Conservation (phyloP, 2,329 filamentous ascomycete species). For the Trichophyton mentagrophytes region DNA sequence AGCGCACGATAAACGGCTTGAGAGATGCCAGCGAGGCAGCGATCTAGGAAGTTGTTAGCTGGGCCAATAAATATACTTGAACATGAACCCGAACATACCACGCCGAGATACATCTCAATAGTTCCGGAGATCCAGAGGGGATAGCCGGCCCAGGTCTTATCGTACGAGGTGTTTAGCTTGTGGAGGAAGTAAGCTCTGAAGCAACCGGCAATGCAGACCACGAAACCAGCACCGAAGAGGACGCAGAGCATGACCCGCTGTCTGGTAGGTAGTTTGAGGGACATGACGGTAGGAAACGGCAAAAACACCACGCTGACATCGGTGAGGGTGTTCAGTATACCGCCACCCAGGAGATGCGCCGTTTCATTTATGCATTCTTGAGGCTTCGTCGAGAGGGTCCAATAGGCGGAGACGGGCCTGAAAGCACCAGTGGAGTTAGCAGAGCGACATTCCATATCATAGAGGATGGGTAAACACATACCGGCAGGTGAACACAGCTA, state of each 20-base stretch:
- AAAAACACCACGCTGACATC: not conserved
- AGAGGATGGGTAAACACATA: not conserved
- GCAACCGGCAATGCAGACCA: not conserved
- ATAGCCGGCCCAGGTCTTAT: constrained; percentile 1
- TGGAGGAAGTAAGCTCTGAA: not conserved
- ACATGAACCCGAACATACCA: not conserved
- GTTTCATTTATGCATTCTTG: not conserved
- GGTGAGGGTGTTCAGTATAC: not conserved
- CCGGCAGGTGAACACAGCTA: not conserved
- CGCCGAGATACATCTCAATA: not conserved
- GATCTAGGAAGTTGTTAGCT: not conserved
- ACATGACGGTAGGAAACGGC: not conserved
- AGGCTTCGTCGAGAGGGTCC: not conserved
- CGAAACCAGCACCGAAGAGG: not conserved
- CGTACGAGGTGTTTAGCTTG: not conserved
- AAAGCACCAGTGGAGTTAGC: not conserved
- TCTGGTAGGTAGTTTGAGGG: not conserved
- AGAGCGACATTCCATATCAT: not conserved
- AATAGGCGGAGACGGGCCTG: not conserved
- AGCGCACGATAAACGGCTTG: not conserved
- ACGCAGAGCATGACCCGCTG: not conserved
- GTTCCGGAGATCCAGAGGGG: not conserved
- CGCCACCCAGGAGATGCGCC: not conserved
- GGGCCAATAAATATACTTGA: not conserved
- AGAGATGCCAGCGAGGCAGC: not conserved